Percentiles rank a stretch among this genome's conserved stretches.
Evolutionary conservation across 345 rosid species (phyloP).

Genomic region (Eucalyptus curtisii): DNA sequence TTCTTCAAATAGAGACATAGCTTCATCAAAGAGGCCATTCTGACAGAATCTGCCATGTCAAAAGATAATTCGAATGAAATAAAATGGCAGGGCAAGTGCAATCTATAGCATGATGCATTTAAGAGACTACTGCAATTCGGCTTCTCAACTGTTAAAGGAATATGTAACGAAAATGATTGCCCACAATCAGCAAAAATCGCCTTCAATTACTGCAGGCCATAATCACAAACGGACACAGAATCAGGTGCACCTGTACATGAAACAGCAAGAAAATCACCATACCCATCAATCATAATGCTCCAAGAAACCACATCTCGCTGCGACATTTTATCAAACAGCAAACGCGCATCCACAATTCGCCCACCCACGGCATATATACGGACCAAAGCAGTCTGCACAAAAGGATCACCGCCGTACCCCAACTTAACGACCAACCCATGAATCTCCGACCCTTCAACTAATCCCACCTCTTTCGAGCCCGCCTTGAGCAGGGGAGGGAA

Average conservation of each 20-base stretch:
- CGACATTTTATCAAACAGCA: constrained; percentile 14
- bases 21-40: constrained; percentile 29
- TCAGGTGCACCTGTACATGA: constrained; percentile 2
- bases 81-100: neutral
- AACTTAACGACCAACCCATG: constrained; percentile 13
- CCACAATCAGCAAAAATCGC: neutral
- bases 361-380: constrained; percentile 8
- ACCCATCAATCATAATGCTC: constrained; percentile 24
- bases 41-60: constrained; percentile 29
- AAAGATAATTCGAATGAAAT: neutral
- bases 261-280: constrained; percentile 17
- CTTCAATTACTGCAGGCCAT: neutral
- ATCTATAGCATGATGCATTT: neutral
- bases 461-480: constrained; percentile 7
- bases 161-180: neutral
- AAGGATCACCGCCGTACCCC: constrained; percentile 19
- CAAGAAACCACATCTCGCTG: constrained; percentile 27
- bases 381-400: constrained; percentile 21
- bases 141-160: neutral
- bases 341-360: constrained; percentile 5
- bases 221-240: neutral
- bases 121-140: neutral
- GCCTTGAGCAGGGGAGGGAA: constrained; percentile 30
- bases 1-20: constrained; percentile 52
- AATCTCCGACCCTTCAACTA: constrained; percentile 12